Base-by-base conservation (phyloP, 2,329 filamentous ascomycete species). In the Aureobasidium pullulans region DNA sequence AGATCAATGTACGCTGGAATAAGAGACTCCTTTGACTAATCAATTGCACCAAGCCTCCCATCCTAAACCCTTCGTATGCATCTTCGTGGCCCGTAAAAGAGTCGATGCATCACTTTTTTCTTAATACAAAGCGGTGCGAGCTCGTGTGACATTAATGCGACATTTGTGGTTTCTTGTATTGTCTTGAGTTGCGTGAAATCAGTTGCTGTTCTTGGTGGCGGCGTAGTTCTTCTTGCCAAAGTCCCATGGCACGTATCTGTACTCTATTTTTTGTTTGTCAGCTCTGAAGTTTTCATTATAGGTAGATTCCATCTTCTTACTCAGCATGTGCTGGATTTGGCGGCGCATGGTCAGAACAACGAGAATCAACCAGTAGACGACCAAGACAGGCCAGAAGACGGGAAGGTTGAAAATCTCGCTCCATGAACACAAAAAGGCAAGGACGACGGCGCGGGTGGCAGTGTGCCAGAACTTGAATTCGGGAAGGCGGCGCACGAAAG, bases 381-480 rank as follows among this genome's bases (percentile, higher is more conserved):
- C 91, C 73, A 99, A 78, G 7, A 99, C 91, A 13, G 94, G 94
- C 94, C 94, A 99, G 84, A 99, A 99, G 61, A 99, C 94, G 1
- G 94, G 94, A 65, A 99, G 84, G 76, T 99, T 90, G 77, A 97
- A 99, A 71, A 96, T 80, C 70, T 88, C 82, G 74, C 95, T 96
- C 89, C 90, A 97, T 67, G 86, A 90, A 84, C 92, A 96, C 64
- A 86, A 66, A 73, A 97, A 96, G 39, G 83, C 85, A 69, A 97
- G 89, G 65, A 80, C 72, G 68, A 97, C 83, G 59, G 93, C 93
- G 70, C 91, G 85, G 60, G 93, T 97, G 57, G 93, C 91, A 69
- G 89, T 88, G 78, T 96, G 90, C 94, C 94, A 99, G 81, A 99
- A 99, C 83, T 99, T 99, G 84, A 99, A 99, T 77, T 99, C 94